Base-by-base conservation (phyloP, 257 asterid species). In the Solanum infundibuliforme region DNA sequence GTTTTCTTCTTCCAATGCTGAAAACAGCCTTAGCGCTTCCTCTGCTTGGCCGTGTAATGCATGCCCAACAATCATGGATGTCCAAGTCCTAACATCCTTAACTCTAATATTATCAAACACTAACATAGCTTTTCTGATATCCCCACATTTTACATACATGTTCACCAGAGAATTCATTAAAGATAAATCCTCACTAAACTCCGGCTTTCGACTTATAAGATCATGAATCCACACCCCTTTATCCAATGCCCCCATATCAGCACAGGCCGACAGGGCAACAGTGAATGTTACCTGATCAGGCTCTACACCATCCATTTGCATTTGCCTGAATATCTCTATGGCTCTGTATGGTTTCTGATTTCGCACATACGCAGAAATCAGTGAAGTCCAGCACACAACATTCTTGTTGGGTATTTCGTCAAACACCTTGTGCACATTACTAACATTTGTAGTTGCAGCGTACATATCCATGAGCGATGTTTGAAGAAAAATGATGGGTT, bases 21-120 rank as follows among this genome's bases (percentile, higher is more conserved):
- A 62, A 55, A 89, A 91, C 5, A 88, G 69, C 86, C 27, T 74
- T 20, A 91, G 88, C 5, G 90, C 88, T 29, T 86, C 90, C 55
- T 84, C 87, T 18, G 87, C 90, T 81, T 87, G 90, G 76, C 93
- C 91, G 31, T 84, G 85, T 52, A 91, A 27, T 36, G 93, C 89
- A 85, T 87, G 89, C 41, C 90, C 91, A 32, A 86, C 85, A 65
- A 91, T 91, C 91, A 91, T 91, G 84, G 91, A 77, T 52, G 90
- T 89, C 90, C 91, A 89, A 25, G 91, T 76, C 77, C 89, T 84
- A n/a, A 88, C 87, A 89, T 91, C 91, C 82, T 71, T 87, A 9
- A 60, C 35, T 79, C 79, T 69, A 7, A 86, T 46, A 16, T 18
- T 82, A 58, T 89, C 81, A 35, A 89, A 91, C 75, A 89, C 13